Conservation (phyloP, 192 early-diverging fungal species). For the Coemansia sp. region DNA sequence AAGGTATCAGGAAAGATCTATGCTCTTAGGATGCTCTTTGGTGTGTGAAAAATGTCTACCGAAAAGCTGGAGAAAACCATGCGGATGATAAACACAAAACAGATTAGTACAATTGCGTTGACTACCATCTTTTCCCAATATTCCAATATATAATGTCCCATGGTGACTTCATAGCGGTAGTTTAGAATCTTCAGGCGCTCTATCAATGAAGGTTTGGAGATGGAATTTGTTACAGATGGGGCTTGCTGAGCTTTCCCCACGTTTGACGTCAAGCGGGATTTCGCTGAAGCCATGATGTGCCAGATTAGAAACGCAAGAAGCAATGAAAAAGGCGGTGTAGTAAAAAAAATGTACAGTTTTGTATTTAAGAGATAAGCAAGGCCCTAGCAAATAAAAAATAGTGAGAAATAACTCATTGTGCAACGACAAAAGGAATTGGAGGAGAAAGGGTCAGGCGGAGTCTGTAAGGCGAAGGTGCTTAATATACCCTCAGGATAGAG, state of each 20-base stretch:
- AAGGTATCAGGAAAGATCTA: not conserved
- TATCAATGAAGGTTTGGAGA: not conserved
- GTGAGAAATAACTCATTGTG: not conserved
- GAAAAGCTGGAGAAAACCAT: conserved; percentile 21
- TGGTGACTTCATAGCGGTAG: conserved; percentile 82
- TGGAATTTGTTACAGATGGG: not conserved
- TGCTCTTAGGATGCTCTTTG: conserved; percentile 1
- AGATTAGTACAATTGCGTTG: conserved; percentile 29
- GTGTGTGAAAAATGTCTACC: not conserved
- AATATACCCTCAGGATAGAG: not conserved
- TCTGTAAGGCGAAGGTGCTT: not conserved
- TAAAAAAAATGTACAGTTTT: not conserved
- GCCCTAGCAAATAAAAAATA: not conserved
- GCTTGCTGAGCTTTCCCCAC: not conserved
- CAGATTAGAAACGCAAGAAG: not conserved
- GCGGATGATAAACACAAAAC: conserved; percentile 21
- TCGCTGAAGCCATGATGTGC: not conserved
- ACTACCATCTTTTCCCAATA: conserved; percentile 85
- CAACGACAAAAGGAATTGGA: not conserved
- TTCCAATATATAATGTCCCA: conserved; percentile 88
- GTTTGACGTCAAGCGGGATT: not conserved
- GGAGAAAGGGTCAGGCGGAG: not conserved
- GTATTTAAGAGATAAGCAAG: not conserved
- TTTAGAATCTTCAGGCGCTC: conserved; percentile 57
- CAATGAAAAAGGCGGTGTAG: not conserved